Conservation (phyloP, 192 early-diverging fungal species). For the Coemansia sp. region DNA sequence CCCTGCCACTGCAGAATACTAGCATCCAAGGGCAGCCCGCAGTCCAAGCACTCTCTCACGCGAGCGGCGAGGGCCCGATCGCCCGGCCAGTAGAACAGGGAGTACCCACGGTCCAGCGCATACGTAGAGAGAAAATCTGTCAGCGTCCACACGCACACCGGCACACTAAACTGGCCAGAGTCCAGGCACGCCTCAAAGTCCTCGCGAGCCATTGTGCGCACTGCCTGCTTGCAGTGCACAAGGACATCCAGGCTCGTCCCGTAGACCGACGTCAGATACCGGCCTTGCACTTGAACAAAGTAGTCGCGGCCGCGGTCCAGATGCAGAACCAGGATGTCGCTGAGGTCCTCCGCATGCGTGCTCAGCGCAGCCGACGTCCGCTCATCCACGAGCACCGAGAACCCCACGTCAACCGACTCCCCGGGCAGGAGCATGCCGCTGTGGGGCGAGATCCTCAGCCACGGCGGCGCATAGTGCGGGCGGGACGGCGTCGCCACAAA, state of each 20-base stretch:
- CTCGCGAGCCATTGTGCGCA: conserved; percentile 53
- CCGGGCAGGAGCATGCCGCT: conserved; percentile 74
- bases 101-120: conserved; percentile 27
- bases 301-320: conserved; percentile 79
- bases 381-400: conserved; percentile 56
- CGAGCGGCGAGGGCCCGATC: conserved; percentile 62
- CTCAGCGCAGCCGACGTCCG: conserved; percentile 58
- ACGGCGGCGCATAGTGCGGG: conserved; percentile 60
- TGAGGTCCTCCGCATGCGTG: conserved; percentile 24
- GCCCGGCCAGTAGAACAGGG: conserved; percentile 52
- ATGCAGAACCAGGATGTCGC: conserved; percentile 69
- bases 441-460: conserved; percentile 67
- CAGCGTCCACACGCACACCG: conserved; percentile 45
- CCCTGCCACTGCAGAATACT: conserved; percentile 27
- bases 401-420: conserved; percentile 19
- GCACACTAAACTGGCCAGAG: conserved; percentile 50
- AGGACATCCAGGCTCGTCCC: conserved; percentile 70
- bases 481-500: conserved; percentile 73
- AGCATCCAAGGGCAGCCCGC: conserved; percentile 45
- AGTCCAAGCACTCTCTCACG: conserved; percentile 80
- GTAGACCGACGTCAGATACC: conserved; percentile 72
- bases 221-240: conserved; percentile 57
- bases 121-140: conserved; percentile 47
- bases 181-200: conserved; percentile 46
- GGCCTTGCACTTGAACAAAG: conserved; percentile 74